Evolutionary conservation across 139 green algal genomes (phyloP), one percentile per base, ranked within the genome.

Genomic region (Nannochloris sp.): DNA sequence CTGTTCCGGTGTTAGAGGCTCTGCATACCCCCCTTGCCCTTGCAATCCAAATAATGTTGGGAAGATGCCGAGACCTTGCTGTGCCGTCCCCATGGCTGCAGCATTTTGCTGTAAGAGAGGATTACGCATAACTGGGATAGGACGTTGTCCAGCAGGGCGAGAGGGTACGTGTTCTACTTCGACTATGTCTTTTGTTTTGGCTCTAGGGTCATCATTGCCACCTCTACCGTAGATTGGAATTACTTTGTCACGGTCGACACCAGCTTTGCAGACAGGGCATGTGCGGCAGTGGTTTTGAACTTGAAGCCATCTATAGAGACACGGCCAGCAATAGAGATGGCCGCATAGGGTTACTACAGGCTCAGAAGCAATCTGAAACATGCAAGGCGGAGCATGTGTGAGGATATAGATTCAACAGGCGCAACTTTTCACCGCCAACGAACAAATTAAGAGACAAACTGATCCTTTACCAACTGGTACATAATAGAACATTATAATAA

Each of bases 321-420:
- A 98, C 0, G 85, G 80, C 92, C 92, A 98, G 77, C 92, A 98
- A 70, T 90, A 98, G 1, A 98, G 77, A 68, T 98, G 92, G 4
- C 92, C 92, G 68, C 92, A 98, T 1, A 94, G 74, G 24, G 92
- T 98, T 12, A 98, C 89, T 6, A 98, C 85, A 4, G 92, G 92
- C 44, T 97, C 86, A 33, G 84, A 80, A 0, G 89, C 85, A 3
- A 95, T 39, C 32, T 75, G 60, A 51, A 38, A 29, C 37, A 39
- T n/a, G 51, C 7, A 3, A 47, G 45, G 15, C 34, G 15, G 14
- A 35, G 13, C 44, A 23, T 9, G 6, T 44, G 54, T 51, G 42
- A 51, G 19, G 19, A 51, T 27, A 51, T 51, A n/a, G n/a, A n/a
- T n/a, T n/a, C n/a, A n/a, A n/a, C n/a, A n/a, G n/a, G n/a, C n/a